A percentile compares a stretch with the other conserved stretches of the same genome.
phyloP scores from a whole-genome alignment of 2,329 filamentous ascomycete species.

The Penicillium sp. region DNA sequence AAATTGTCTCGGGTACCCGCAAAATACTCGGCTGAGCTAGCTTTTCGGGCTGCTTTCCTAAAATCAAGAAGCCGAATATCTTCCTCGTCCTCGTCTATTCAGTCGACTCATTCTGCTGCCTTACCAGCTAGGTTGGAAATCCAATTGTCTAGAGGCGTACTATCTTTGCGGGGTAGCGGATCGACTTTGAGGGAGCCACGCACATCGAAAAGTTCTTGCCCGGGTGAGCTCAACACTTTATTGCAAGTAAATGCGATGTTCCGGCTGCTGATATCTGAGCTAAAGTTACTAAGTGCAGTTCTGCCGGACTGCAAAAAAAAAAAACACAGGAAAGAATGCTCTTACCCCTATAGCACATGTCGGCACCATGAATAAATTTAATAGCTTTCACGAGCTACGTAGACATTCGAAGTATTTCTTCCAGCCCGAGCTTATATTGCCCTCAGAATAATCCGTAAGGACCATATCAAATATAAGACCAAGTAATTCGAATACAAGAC shows the following conservation, averaged over 20 bases:
- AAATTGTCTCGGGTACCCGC: slow-evolving; percentile 32
- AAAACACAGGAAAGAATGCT: not conserved
- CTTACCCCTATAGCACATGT: slow-evolving; percentile 34
- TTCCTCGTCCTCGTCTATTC: slow-evolving; percentile 29
- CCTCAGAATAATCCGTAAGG: slow-evolving; percentile 19
- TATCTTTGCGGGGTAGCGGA: slow-evolving; percentile 19
- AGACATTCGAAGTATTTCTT: slow-evolving; percentile 29
- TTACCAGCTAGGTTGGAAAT: slow-evolving; percentile 26
- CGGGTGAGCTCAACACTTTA: slow-evolving; percentile 9
- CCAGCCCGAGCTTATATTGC: slow-evolving; percentile 22
- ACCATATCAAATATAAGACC: slow-evolving; percentile 31
- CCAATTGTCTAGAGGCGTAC: slow-evolving; percentile 21
- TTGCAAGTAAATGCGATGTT: slow-evolving; percentile 11
- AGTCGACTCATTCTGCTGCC: slow-evolving; percentile 23
- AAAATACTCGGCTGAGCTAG: slow-evolving; percentile 28
- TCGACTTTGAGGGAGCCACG: slow-evolving; percentile 20
- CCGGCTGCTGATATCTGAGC: no score
- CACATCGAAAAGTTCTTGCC: slow-evolving; percentile 19
- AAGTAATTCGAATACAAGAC: slow-evolving; percentile 37
- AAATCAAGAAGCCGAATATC: slow-evolving; percentile 26
- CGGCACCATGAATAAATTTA: slow-evolving; percentile 27
- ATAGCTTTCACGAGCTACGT: slow-evolving; percentile 29
- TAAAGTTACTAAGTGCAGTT: slow-evolving; percentile 11
- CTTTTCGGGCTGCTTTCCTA: slow-evolving; percentile 20
- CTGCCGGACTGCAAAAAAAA: not conserved